phyloP scores from a whole-genome alignment of 192 early-diverging fungal species.

The Coemansia sp. region DNA sequence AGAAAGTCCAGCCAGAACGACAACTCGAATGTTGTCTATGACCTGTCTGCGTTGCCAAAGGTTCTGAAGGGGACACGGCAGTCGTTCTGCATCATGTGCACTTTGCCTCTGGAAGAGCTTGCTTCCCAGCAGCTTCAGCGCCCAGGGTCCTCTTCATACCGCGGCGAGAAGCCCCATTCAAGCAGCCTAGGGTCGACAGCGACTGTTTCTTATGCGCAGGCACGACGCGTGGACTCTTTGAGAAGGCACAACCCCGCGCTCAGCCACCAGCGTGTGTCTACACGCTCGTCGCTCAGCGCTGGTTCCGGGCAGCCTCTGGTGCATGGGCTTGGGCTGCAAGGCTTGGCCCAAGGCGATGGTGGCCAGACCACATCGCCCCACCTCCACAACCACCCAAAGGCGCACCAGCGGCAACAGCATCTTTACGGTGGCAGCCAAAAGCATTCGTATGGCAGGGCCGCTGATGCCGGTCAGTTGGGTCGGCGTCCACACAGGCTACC shows the following conservation, averaged over 20 bases:
- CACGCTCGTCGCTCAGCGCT: conserved; percentile 20
- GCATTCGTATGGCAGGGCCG: conserved; percentile 6
- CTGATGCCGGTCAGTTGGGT: conserved; percentile 5
- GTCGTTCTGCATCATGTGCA: conserved; percentile 56
- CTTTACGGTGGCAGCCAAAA: conserved; percentile 13
- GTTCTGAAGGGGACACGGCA: conserved; percentile 51
- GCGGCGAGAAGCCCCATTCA: conserved; percentile 5
- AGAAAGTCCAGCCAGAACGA: conserved; percentile 17
- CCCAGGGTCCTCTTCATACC: conserved; percentile 3
- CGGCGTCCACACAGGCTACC: conserved; percentile 16
- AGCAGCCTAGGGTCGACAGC: not conserved
- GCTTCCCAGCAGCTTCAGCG: not conserved
- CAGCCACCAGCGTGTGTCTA: conserved; percentile 28
- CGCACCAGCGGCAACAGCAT: conserved; percentile 5
- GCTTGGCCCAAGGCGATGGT: conserved; percentile 21
- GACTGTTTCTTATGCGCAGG: conserved; percentile 3
- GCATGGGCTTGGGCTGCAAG: conserved; percentile 47
- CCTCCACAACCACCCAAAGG: not conserved
- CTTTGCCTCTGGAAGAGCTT: conserved; percentile 24
- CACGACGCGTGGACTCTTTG: conserved; percentile 38
- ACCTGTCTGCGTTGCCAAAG: conserved; percentile 42
- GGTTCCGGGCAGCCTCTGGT: conserved; percentile 12
- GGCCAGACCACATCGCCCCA: conserved; percentile 1
- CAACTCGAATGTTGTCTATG: conserved; percentile 29
- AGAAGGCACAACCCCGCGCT: conserved; percentile 22